Evolutionary conservation across 2,329 filamentous ascomycete species (phyloP).

Genomic region (Paecilomyces niveus): DNA sequence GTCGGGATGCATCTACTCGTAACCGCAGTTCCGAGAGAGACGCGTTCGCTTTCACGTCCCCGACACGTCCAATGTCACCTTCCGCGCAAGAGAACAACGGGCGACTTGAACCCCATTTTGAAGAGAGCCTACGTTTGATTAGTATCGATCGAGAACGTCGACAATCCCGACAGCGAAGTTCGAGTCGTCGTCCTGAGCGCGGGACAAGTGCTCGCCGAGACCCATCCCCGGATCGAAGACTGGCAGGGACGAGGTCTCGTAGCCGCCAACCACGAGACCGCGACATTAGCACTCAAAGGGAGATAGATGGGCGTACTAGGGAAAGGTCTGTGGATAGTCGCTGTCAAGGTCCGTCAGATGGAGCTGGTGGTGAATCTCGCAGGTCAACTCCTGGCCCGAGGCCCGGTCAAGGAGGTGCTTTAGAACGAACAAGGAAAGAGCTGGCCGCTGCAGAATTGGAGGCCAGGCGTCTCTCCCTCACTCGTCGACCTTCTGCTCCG

Average conservation of each 20-base stretch:
- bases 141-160: conserved; percentile 39
- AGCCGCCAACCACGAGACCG: conserved; percentile 18
- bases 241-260: conserved; percentile 22
- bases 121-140: conserved; percentile 48
- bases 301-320: background rate
- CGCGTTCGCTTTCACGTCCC: conserved; percentile 59
- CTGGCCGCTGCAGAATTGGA: conserved; percentile 78
- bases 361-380: conserved; percentile 14
- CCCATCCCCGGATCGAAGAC: conserved; percentile 40
- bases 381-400: conserved; percentile 14
- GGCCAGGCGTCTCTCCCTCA: conserved; percentile 76
- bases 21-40: conserved; percentile 59
- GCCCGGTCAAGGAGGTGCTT: conserved; percentile 35
- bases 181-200: conserved; percentile 42
- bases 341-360: conserved; percentile 1
- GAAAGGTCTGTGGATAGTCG: background rate
- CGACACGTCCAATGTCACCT: conserved; percentile 66
- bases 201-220: conserved; percentile 38
- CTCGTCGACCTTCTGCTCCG: conserved; percentile 70
- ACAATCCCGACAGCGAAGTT: conserved; percentile 45
- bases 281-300: conserved; percentile 7
- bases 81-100: conserved; percentile 42
- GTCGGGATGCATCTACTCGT: conserved; percentile 28
- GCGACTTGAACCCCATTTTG: conserved; percentile 53
- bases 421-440: conserved; percentile 64